These are phyloP conservation scores for Dorcoceras hygrometricum DNA, from an alignment of 257 asterid species.

Conservation along the genomic window DNA sequence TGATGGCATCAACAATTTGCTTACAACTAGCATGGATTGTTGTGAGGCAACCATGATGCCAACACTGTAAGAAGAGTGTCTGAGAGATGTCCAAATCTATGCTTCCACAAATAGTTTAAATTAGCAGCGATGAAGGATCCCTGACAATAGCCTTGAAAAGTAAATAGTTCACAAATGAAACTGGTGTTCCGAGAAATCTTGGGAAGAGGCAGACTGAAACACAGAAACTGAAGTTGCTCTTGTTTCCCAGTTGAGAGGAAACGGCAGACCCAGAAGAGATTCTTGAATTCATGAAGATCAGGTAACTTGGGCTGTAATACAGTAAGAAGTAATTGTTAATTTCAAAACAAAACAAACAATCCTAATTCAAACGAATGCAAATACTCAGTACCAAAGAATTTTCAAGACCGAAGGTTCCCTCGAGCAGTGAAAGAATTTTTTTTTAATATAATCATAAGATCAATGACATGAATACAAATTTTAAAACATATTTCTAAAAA, in stretches of 20 bases:
- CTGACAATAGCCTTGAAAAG: slow-evolving; percentile 51
- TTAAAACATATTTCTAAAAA: too few species aligned
- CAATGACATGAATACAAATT: too few species aligned
- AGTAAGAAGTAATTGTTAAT: slow-evolving; percentile 16
- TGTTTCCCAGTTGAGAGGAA: slow-evolving; percentile 73
- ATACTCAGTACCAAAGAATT: background rate
- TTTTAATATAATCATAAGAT: too few species aligned
- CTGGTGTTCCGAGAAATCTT: slow-evolving; percentile 42
- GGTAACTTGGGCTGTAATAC: slow-evolving; percentile 36
- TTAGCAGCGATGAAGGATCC: slow-evolving; percentile 35
- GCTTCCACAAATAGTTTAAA: slow-evolving; percentile 28
- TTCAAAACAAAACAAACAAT: background rate
- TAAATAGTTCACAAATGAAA: slow-evolving; percentile 38
- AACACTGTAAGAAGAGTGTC: slow-evolving; percentile 20
- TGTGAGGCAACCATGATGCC: slow-evolving; percentile 59
- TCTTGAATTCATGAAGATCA: slow-evolving; percentile 66
- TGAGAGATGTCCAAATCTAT: slow-evolving; percentile 13
- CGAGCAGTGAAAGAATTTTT: background rate
- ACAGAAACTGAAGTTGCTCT: slow-evolving; percentile 39
- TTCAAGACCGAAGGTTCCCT: background rate
- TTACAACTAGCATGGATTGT: slow-evolving; percentile 28
- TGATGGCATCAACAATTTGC: slow-evolving; percentile 34
- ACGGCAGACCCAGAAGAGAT: slow-evolving; percentile 49
- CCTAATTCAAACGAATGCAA: background rate
- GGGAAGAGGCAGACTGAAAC: slow-evolving; percentile 49